Conservation (phyloP, 139 green algal species). For the Chlorella sp. region DNA sequence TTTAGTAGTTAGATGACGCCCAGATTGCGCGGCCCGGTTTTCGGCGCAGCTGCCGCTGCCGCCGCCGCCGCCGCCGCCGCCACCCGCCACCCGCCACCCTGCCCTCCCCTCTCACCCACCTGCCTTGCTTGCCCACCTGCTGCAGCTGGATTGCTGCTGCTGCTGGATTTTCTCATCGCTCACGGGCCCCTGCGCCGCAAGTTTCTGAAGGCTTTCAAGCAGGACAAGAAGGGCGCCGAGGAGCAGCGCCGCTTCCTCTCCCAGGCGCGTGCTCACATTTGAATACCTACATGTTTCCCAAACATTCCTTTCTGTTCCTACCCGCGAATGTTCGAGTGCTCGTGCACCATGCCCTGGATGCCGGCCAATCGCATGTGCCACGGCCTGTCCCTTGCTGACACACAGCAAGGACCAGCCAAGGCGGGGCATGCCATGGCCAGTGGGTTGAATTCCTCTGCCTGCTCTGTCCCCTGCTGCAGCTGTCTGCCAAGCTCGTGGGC, state of each 20-base stretch:
- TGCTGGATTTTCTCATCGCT: conserved; percentile 24
- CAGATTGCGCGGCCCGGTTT: neutral
- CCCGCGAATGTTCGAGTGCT: no score
- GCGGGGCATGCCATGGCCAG: no score
- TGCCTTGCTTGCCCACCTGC: neutral
- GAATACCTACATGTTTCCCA: no score
- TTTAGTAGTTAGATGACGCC: neutral
- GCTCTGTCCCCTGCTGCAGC: no score
- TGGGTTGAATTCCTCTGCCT: no score
- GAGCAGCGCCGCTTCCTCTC: conserved; percentile 17
- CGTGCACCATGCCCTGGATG: no score
- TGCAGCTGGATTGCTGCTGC: conserved; percentile 1
- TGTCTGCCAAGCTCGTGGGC: neutral
- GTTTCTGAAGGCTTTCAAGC: neutral
- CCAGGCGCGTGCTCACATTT: neutral
- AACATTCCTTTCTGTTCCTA: no score
- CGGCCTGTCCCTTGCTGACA: no score
- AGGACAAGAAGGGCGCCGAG: neutral
- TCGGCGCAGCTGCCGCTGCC: neutral
- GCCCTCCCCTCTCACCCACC: neutral
- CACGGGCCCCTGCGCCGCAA: neutral
- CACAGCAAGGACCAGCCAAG: no score
- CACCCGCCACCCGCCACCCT: neutral
- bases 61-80: neutral
- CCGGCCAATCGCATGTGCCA: no score